A percentile compares a stretch with the other conserved stretches of the same genome.
Conservation (phyloP, 192 early-diverging fungal genomes). For the Backusella mclennaniae region DNA sequence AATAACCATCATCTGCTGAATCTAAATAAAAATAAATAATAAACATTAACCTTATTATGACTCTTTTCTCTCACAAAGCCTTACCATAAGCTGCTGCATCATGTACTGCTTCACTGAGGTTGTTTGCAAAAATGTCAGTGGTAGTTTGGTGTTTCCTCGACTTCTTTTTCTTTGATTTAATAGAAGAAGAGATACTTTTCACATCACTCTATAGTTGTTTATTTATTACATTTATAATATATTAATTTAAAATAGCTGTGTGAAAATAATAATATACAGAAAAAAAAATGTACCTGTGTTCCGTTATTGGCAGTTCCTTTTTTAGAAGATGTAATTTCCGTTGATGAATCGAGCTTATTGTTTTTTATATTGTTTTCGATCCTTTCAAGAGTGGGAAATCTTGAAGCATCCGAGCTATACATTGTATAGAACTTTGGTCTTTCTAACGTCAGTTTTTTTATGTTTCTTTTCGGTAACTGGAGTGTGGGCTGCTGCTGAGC, state of each 20-base stretch:
- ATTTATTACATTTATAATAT: background rate
- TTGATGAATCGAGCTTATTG: background rate
- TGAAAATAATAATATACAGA: background rate
- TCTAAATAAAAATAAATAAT: background rate
- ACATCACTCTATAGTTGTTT: background rate
- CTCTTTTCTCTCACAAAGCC: background rate
- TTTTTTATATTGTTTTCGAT: background rate
- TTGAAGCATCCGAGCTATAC: background rate
- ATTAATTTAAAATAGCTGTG: background rate
- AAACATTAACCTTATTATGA: background rate
- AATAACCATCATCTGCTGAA: slow-evolving; percentile 10
- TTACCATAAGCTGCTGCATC: slow-evolving; percentile 28
- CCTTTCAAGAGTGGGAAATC: slow-evolving; percentile 5
- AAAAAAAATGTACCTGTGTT: background rate
- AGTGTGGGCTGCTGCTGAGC: background rate
- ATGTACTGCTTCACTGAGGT: slow-evolving; percentile 25
- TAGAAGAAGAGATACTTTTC: slow-evolving; percentile 4
- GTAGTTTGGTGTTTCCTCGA: slow-evolving; percentile 6
- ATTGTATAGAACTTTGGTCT: slow-evolving; percentile 7
- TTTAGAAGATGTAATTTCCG: background rate
- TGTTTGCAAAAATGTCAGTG: slow-evolving; percentile 28
- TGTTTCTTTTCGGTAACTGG: background rate
- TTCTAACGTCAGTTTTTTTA: background rate
- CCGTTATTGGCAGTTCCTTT: background rate
- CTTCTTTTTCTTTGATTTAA: background rate